Percentiles rank a stretch among this genome's conserved stretches.
Evolutionary conservation across 1,139 yeast species (phyloP).

Genomic region (Kodamaea ohmeri): DNA sequence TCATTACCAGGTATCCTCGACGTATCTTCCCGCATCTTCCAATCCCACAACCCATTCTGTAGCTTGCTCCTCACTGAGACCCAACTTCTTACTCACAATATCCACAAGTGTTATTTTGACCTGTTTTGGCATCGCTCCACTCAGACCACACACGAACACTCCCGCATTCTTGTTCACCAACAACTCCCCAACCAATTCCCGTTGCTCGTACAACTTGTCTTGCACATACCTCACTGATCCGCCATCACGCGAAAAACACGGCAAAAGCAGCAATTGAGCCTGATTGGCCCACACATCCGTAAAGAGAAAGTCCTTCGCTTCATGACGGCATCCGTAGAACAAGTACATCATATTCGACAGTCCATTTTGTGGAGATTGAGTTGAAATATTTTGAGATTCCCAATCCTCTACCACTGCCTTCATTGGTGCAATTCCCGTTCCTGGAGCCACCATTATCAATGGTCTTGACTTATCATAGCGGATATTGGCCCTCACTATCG

Average conservation of each 20-base stretch:
- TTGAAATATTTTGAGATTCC: too few relatives aligned
- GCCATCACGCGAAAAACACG: constrained; percentile 23
- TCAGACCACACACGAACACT: constrained; percentile 83
- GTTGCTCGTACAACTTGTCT: constrained; percentile 56
- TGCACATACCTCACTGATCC: constrained; percentile 65
- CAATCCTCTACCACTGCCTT: constrained; percentile 56
- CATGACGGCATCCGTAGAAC: constrained; percentile 75
- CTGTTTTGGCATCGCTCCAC: constrained; percentile 94
- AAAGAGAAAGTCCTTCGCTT: constrained; percentile 67
- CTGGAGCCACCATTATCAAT: constrained; percentile 75
- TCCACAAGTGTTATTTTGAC: constrained; percentile 75
- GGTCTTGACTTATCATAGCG: constrained; percentile 44
- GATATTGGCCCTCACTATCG: constrained; percentile 50
- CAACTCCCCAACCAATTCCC: constrained; percentile 47
- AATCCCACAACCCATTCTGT: constrained; percentile 49
- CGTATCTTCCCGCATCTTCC: constrained; percentile 67
- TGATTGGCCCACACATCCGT: constrained; percentile 23
- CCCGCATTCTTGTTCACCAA: constrained; percentile 55
- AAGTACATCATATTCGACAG: constrained; percentile 41
- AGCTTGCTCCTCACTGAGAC: constrained; percentile 44
- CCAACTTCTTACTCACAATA: constrained; percentile 46
- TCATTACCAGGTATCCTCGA: constrained; percentile 87
- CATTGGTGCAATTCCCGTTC: constrained; percentile 93
- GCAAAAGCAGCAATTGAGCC: constrained; percentile 22
- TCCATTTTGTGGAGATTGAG: neutral